phyloP scores from a whole-genome alignment of 2,329 filamentous ascomycete species.

The Metarhizium robertsii region DNA sequence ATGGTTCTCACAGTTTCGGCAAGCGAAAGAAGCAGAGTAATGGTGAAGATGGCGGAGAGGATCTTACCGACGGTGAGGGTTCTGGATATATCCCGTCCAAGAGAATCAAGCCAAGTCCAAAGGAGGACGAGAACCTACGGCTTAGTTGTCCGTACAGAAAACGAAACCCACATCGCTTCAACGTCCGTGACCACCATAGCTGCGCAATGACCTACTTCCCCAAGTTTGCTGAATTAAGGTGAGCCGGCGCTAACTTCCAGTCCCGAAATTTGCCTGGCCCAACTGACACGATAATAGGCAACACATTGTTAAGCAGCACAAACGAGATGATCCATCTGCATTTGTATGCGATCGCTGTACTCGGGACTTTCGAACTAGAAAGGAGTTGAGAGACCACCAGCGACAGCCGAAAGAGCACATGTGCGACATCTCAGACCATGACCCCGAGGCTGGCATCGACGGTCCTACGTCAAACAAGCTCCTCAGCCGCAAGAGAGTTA shows the following conservation, averaged over 20 bases:
- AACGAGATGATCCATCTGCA: slow-evolving; percentile 29
- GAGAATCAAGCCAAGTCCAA: slow-evolving; percentile 19
- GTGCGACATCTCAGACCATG: slow-evolving; percentile 31
- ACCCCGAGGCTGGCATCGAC: slow-evolving; percentile 30
- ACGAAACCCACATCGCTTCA: slow-evolving; percentile 34
- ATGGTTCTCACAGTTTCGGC: slow-evolving; percentile 14
- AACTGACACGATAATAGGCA: slow-evolving; percentile 18
- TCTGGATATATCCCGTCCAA: slow-evolving; percentile 20
- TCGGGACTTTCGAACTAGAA: slow-evolving; percentile 26
- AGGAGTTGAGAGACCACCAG: slow-evolving; percentile 30
- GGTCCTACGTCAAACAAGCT: slow-evolving; percentile 30
- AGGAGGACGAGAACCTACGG: slow-evolving; percentile 28
- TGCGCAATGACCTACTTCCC: slow-evolving; percentile 35
- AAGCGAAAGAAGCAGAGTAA: slow-evolving; percentile 26
- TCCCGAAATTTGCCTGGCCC: background rate
- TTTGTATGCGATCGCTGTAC: slow-evolving; percentile 32
- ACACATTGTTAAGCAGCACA: slow-evolving; percentile 34
- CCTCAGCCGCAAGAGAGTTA: slow-evolving; percentile 28
- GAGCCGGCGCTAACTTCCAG: slow-evolving; percentile 5
- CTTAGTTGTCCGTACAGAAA: slow-evolving; percentile 35
- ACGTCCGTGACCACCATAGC: slow-evolving; percentile 34
- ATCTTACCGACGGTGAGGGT: slow-evolving; percentile 25
- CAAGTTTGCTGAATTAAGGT: slow-evolving; percentile 32
- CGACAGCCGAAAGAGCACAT: slow-evolving; percentile 30
- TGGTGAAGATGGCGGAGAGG: slow-evolving; percentile 24